phyloP scores from a whole-genome alignment of 2,329 filamentous ascomycete genomes.

The Mollisia scopiformis region DNA sequence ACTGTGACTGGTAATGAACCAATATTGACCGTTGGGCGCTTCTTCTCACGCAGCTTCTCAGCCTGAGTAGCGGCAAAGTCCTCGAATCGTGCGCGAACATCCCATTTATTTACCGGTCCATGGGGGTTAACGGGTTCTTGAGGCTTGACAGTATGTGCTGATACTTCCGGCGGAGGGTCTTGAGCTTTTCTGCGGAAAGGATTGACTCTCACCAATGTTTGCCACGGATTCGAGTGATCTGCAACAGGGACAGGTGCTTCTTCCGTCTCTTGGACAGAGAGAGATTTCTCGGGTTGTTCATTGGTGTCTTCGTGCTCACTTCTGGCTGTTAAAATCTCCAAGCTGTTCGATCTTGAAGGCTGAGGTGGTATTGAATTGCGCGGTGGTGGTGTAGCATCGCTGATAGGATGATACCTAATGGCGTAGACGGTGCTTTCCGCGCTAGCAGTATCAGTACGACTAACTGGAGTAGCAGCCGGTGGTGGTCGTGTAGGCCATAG shows the following conservation, averaged over 20 bases:
- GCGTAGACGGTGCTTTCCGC: constrained; percentile 67
- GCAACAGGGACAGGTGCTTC: constrained; percentile 7
- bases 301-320: constrained; percentile 13
- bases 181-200: constrained; percentile 33
- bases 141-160: constrained; percentile 29
- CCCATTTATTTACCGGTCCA: constrained; percentile 48
- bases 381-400: constrained; percentile 40
- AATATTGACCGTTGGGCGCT: constrained; percentile 56
- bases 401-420: constrained; percentile 61
- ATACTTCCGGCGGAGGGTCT: constrained; percentile 36
- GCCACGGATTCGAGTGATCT: constrained; percentile 20
- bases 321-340: constrained; percentile 20
- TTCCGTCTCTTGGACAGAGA: constrained; percentile 23
- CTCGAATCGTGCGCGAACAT: constrained; percentile 59
- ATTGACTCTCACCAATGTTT: constrained; percentile 30
- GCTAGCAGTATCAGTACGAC: constrained; percentile 64
- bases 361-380: constrained; percentile 2
- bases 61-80: constrained; percentile 64
- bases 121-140: constrained; percentile 21
- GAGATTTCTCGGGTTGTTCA: constrained; percentile 27
- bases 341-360: constrained; percentile 27
- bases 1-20: constrained; percentile 60
- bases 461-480: constrained; percentile 58
- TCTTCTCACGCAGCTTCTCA: constrained; percentile 59
- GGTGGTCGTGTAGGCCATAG: constrained; percentile 58